Evolutionary conservation across 75 land plant genomes (phyloP), one percentile per base, ranked within the genome.

Genomic region (Picea sitchensis): DNA sequence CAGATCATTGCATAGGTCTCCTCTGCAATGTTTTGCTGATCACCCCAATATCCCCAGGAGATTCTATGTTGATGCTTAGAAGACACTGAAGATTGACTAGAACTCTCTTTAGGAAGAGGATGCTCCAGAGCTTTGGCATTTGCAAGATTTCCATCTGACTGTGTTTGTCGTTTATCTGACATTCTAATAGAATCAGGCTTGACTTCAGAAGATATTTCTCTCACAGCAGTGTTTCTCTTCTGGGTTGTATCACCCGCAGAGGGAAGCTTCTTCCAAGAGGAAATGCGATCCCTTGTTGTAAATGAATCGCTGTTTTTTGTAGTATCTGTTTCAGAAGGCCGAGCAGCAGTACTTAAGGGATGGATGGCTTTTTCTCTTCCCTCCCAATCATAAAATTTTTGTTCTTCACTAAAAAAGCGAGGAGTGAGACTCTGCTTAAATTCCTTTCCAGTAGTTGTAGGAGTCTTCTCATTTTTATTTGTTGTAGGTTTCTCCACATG

Each of bases 1-100:
- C 99, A 98, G 58, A 95, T 92, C 73, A 98, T 92, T 72, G 87
- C 85, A 69, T 78, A 56, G 59, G 47, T 86, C 17, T 89, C 95
- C n/a, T 96, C 97, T 59, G 85, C 80, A 69, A 81, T 21, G 79
- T 77, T 91, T 75, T 73, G 86, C 58, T 89, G 93, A 80, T 94
- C 96, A 75, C 88, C 86, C 99, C 96, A 94, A 73, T 91, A 81
- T 73, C 95, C 95, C 98, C 98, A 95, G 30, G 92, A 87, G 44
- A 75, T 83, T 86, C 86, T 90, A 65, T 83, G 92, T 38, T 84
- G 87, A 80, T 92, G 92, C 81, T 82, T 90, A 17, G 90, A 72
- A n/a, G 83, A 32, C 65, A 75, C 38, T 65, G 81, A 54, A 76
- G 83, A 62, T 57, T 82, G 89, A n/a, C 72, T 86, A 58, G 65